A percentile compares a stretch with the other conserved stretches of the same genome.
phyloP scores from a whole-genome alignment of 2,329 filamentous ascomycete genomes.

The Trichoderma cornu-damae region DNA sequence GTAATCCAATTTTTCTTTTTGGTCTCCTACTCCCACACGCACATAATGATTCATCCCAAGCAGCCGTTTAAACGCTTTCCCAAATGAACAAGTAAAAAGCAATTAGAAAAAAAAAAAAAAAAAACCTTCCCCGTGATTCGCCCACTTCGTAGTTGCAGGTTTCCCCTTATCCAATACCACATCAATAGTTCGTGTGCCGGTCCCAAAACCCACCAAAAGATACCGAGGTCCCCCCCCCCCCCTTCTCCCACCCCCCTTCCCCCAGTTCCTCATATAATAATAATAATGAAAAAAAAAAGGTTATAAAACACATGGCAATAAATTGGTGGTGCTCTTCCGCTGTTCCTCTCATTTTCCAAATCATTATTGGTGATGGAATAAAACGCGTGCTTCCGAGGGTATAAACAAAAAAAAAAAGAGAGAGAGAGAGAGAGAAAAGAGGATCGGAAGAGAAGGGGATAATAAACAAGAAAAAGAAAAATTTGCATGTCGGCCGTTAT shows the following conservation, averaged over 20 bases:
- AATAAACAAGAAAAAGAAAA: background rate
- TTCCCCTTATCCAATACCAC: background rate
- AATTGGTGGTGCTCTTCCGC: conserved; percentile 9
- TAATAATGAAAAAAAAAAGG: background rate
- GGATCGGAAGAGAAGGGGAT: background rate
- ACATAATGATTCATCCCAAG: background rate
- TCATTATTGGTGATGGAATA: background rate
- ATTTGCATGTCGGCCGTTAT: conserved; percentile 9
- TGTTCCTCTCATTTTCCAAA: background rate
- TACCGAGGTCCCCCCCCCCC: background rate
- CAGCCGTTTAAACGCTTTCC: conserved; percentile 2
- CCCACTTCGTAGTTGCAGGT: background rate
- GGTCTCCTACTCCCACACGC: conserved; percentile 6
- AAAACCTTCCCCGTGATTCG: conserved; percentile 3
- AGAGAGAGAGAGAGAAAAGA: background rate
- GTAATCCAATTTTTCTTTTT: conserved; percentile 8
- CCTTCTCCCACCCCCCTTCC: too few relatives aligned
- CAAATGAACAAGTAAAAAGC: background rate
- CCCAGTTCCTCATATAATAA: too few relatives aligned
- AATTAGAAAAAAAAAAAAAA: background rate
- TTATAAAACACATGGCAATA: background rate
- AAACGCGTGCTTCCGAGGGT: conserved; percentile 8
- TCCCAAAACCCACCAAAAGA: background rate
- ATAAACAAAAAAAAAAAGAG: background rate
- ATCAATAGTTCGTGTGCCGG: background rate